phyloP scores from a whole-genome alignment of 495 filamentous ascomycete genomes.

The Talaromyces proteolyticus region DNA sequence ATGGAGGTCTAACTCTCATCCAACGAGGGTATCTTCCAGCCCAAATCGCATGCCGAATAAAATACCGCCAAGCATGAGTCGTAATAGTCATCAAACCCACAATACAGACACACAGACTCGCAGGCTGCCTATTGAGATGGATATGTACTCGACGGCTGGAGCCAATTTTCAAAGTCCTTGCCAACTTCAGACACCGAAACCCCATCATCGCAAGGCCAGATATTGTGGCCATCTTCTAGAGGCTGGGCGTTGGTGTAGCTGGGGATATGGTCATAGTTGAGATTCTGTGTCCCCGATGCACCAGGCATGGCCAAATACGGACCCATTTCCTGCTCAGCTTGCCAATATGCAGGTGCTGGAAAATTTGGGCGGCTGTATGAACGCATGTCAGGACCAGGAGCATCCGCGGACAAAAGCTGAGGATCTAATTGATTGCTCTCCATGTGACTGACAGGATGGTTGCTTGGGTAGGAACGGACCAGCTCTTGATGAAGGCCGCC shows the following conservation, averaged over 20 bases:
- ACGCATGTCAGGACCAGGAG: constrained; percentile 7
- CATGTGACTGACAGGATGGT: constrained; percentile 8
- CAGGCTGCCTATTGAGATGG: no score
- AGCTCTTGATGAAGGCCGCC: constrained; percentile 49
- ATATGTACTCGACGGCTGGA: background rate
- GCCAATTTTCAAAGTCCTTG: constrained; percentile 8
- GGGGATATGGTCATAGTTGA: background rate
- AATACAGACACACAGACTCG: no score
- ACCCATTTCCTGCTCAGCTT: background rate
- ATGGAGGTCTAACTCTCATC: no score
- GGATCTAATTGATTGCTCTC: constrained; percentile 37
- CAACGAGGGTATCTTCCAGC: no score
- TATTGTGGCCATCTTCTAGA: background rate
- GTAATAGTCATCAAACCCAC: no score
- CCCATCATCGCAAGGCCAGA: no score
- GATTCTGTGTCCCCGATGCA: background rate
- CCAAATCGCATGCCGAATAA: no score
- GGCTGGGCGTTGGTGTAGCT: background rate
- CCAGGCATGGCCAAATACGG: constrained; percentile 1
- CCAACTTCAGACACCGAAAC: constrained; percentile 1
- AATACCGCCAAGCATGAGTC: no score
- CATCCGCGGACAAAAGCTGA: constrained; percentile 28
- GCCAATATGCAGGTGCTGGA: background rate
- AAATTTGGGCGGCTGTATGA: background rate
- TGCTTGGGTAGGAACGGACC: constrained; percentile 29